Conservation (phyloP, 2,329 filamentous ascomycete genomes). For the Ophidiomyces ophidiicola region DNA sequence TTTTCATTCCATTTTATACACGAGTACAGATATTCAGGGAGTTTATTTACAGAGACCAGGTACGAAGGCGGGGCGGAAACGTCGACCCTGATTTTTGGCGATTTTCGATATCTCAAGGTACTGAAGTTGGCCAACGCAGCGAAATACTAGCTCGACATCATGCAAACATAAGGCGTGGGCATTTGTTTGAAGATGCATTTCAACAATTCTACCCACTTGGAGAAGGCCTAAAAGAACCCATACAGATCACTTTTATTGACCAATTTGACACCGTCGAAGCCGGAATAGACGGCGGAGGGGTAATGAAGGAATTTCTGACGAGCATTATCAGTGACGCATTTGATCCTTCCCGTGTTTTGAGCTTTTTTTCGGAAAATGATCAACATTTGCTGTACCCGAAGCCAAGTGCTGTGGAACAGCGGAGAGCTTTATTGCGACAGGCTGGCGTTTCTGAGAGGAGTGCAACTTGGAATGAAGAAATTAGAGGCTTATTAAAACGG, state of each 20-base stretch:
- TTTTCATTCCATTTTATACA: slow-evolving; percentile 85
- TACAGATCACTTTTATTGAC: slow-evolving; percentile 93
- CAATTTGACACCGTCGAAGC: slow-evolving; percentile 77
- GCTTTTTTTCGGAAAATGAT: slow-evolving; percentile 71
- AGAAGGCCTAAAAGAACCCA: slow-evolving; percentile 79
- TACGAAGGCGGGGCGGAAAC: slow-evolving; percentile 54
- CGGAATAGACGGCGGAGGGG: slow-evolving; percentile 90
- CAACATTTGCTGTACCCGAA: slow-evolving; percentile 84
- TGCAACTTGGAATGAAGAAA: slow-evolving; percentile 44
- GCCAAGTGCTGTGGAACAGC: slow-evolving; percentile 60
- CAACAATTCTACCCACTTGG: slow-evolving; percentile 69
- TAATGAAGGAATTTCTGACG: slow-evolving; percentile 93
- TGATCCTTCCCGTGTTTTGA: slow-evolving; percentile 43
- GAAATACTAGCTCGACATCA: slow-evolving; percentile 49
- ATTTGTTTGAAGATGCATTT: slow-evolving; percentile 76
- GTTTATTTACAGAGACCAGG: slow-evolving; percentile 76
- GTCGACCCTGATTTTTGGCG: slow-evolving; percentile 67
- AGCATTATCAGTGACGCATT: slow-evolving; percentile 82
- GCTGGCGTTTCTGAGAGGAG: slow-evolving; percentile 43
- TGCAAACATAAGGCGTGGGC: slow-evolving; percentile 65
- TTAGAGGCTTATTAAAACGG: slow-evolving; percentile 53
- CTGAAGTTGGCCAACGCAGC: slow-evolving; percentile 30
- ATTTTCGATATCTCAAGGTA: slow-evolving; percentile 41
- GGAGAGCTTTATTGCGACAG: slow-evolving; percentile 46
- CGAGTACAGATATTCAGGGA: slow-evolving; percentile 86